phyloP scores from a whole-genome alignment of 225 moss, liverwort and hornwort genomes.

The Polytrichum commune region DNA sequence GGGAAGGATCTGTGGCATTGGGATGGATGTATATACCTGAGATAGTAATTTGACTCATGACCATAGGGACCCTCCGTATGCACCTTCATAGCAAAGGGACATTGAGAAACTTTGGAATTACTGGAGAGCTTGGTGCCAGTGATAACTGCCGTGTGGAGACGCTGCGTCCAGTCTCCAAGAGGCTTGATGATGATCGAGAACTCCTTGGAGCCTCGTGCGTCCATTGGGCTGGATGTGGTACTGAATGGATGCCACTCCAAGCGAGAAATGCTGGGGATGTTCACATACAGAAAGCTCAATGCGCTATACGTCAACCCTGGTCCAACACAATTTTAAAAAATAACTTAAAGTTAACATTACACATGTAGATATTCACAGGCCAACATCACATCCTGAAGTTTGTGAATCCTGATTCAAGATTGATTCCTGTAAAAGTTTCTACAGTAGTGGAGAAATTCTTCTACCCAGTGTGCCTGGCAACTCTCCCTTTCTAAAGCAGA shows the following conservation, averaged over 20 bases:
- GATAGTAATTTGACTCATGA: conserved; percentile 48
- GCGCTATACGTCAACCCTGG: conserved; percentile 58
- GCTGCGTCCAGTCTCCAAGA: conserved; percentile 49
- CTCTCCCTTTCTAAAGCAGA: no score
- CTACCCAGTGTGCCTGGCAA: no score
- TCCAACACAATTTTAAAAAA: no score
- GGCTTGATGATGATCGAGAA: conserved; percentile 72
- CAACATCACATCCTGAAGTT: no score
- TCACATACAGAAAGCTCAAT: conserved; percentile 65
- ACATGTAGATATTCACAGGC: no score
- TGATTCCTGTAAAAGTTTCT: no score
- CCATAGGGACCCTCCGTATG: conserved; percentile 48
- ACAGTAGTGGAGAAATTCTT: no score
- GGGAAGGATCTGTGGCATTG: no score
- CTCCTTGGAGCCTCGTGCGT: conserved; percentile 25
- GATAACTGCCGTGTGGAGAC: conserved; percentile 28
- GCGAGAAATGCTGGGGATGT: conserved; percentile 52
- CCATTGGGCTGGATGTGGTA: conserved; percentile 65
- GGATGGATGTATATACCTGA: conserved; percentile 12
- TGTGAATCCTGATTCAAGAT: no score
- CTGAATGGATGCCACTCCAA: conserved; percentile 86
- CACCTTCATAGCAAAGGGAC: conserved; percentile 42
- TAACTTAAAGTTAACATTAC: no score
- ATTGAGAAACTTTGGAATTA: conserved; percentile 21
- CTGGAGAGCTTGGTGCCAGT: conserved; percentile 9